A percentile compares a stretch with the other conserved stretches of the same genome.
phyloP scores from a whole-genome alignment of 2,329 filamentous ascomycete genomes.

The Ophiostoma piceae region DNA sequence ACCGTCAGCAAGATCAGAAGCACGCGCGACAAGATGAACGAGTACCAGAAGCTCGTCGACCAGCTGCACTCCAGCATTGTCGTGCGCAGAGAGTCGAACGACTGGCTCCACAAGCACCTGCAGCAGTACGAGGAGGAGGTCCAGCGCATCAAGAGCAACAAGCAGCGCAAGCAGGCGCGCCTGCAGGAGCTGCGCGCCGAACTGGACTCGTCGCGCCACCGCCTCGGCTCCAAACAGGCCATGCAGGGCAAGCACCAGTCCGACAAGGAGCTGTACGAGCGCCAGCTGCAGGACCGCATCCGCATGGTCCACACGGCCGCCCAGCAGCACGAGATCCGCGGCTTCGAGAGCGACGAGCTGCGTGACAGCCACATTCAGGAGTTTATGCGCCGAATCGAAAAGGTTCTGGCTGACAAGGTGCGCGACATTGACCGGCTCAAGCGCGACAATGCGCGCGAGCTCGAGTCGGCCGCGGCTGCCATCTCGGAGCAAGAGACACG shows the following conservation, averaged over 20 bases:
- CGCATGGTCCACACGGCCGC: constrained; percentile 74
- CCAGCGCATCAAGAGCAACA: constrained; percentile 57
- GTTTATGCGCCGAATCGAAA: constrained; percentile 74
- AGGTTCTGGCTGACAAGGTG: constrained; percentile 71
- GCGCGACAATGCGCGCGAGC: constrained; percentile 66
- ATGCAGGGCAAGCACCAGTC: constrained; percentile 77
- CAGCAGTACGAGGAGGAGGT: constrained; percentile 75
- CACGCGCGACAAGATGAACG: constrained; percentile 68
- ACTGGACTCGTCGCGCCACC: constrained; percentile 41
- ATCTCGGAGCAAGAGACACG: constrained; percentile 70
- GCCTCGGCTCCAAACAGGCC: constrained; percentile 49
- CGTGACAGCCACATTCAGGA: constrained; percentile 66
- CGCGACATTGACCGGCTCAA: constrained; percentile 64
- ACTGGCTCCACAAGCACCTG: constrained; percentile 64
- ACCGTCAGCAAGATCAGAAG: constrained; percentile 70
- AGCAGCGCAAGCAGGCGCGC: constrained; percentile 55
- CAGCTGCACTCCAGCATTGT: constrained; percentile 68
- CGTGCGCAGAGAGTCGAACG: constrained; percentile 66
- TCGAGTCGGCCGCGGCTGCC: constrained; percentile 63
- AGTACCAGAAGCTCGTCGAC: constrained; percentile 63
- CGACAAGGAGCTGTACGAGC: constrained; percentile 80
- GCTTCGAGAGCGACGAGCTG: constrained; percentile 69
- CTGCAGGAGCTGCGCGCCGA: constrained; percentile 60
- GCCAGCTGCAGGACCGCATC: constrained; percentile 66
- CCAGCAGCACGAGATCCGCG: constrained; percentile 69